These are phyloP conservation scores for Zymoseptoria ardabiliae DNA, from an alignment of 2,329 filamentous ascomycete species.

Conservation along the genomic window DNA sequence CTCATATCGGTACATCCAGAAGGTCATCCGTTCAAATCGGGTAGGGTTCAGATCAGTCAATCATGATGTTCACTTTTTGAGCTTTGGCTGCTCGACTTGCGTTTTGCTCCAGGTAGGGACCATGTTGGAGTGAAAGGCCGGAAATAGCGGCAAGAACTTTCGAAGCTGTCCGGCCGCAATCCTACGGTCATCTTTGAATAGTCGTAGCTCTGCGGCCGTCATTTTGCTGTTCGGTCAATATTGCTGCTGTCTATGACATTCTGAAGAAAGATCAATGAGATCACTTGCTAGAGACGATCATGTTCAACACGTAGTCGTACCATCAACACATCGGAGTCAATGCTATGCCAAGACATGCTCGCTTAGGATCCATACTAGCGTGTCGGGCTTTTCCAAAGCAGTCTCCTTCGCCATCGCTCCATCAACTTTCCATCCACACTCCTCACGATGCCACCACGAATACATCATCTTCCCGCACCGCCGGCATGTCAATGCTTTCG, in stretches of 20 bases:
- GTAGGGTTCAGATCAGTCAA: slow-evolving; percentile 10
- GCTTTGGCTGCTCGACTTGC: background rate
- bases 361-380: background rate
- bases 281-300: no score
- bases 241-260: no score
- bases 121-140: no score
- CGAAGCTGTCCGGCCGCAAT: no score
- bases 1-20: slow-evolving; percentile 14
- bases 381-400: background rate
- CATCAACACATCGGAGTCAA: no score
- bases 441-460: slow-evolving; percentile 25
- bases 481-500: slow-evolving; percentile 23
- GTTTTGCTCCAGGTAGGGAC: no score
- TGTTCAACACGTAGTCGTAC: no score
- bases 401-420: background rate
- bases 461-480: slow-evolving; percentile 18
- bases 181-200: no score
- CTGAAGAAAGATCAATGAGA: no score
- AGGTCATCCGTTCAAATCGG: slow-evolving; percentile 19
- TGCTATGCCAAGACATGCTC: background rate
- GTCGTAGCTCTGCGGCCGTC: no score
- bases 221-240: no score
- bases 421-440: background rate
- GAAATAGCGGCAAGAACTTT: no score
- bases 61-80: background rate